A percentile compares a stretch with the other conserved stretches of the same genome.
Evolutionary conservation across 225 moss, liverwort and hornwort genomes (phyloP).

Genomic region (Antitrichia curtipendula): DNA sequence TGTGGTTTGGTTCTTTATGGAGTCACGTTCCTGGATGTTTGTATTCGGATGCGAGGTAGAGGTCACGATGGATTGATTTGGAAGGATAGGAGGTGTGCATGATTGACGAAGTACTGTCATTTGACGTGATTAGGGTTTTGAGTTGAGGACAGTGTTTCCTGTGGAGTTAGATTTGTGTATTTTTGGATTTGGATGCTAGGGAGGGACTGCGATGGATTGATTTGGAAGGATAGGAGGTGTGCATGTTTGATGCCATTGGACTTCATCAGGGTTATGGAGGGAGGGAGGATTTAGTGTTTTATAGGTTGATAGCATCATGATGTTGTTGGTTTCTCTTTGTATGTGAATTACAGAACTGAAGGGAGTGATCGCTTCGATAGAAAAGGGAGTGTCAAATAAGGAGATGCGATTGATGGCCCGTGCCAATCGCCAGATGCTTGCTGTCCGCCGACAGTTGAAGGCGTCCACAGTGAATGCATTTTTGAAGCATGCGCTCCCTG

Average conservation of each 20-base stretch:
- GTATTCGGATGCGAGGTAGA: background rate
- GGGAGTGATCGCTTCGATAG: conserved; percentile 65
- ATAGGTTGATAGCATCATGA: background rate
- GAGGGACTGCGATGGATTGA: background rate
- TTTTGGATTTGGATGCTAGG: background rate
- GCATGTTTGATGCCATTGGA: background rate
- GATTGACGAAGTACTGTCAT: background rate
- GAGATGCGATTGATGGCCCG: conserved; percentile 98
- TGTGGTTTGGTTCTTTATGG: background rate
- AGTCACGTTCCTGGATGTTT: background rate
- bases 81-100: background rate
- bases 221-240: background rate
- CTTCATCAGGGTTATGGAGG: conserved; percentile 6
- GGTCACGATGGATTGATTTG: background rate
- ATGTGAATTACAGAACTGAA: conserved; percentile 52
- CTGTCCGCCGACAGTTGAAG: conserved; percentile 71
- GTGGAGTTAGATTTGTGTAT: background rate
- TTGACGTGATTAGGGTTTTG: conserved; percentile 11
- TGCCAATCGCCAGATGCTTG: conserved; percentile 75
- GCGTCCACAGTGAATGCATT: conserved; percentile 50
- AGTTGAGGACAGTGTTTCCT: background rate
- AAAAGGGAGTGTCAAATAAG: conserved; percentile 85
- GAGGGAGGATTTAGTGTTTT: background rate
- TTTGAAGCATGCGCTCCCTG: conserved; percentile 63
- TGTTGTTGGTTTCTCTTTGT: background rate